These are phyloP conservation scores for Exophiala sp. DNA, from an alignment of 2,329 filamentous ascomycete genomes.

Conservation along the genomic window DNA sequence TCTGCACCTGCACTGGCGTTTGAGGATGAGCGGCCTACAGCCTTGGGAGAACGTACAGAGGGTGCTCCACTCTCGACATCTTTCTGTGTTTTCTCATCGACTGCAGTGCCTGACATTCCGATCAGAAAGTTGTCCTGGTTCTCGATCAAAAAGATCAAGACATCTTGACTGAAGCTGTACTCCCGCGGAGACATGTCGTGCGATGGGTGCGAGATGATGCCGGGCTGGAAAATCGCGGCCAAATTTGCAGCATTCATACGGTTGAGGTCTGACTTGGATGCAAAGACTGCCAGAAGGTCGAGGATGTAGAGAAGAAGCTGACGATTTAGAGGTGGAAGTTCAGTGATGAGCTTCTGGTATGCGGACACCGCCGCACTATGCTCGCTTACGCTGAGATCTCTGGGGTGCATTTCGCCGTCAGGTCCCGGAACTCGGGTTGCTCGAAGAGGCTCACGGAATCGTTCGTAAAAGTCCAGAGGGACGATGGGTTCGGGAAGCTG, in stretches of 20 bases:
- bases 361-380: conserved; percentile 70
- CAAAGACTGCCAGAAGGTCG: conserved; percentile 92
- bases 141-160: conserved; percentile 95
- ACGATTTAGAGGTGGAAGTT: conserved; percentile 86
- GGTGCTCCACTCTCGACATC: conserved; percentile 64
- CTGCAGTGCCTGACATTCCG: conserved; percentile 97
- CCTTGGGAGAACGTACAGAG: conserved; percentile 52
- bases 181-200: conserved; percentile 96
- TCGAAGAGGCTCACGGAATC: conserved; percentile 78
- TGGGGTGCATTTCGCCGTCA: conserved; percentile 60
- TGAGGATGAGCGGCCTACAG: conserved; percentile 72
- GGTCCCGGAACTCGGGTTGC: conserved; percentile 68
- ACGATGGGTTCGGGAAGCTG: conserved; percentile 96
- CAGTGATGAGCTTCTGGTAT: conserved; percentile 88
- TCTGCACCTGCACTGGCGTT: conserved; percentile 86
- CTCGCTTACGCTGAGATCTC: conserved; percentile 59
- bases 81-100: conserved; percentile 73
- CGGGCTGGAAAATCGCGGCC: conserved; percentile 95
- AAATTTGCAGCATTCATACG: conserved; percentile 95
- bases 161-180: conserved; percentile 92
- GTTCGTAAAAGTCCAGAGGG: conserved; percentile 86
- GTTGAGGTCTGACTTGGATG: conserved; percentile 93
- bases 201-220: conserved; percentile 85
- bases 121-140: conserved; percentile 98
- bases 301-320: conserved; percentile 94